Conservation (phyloP, 2,329 filamentous ascomycete genomes). For the Blastomyces percursus region DNA sequence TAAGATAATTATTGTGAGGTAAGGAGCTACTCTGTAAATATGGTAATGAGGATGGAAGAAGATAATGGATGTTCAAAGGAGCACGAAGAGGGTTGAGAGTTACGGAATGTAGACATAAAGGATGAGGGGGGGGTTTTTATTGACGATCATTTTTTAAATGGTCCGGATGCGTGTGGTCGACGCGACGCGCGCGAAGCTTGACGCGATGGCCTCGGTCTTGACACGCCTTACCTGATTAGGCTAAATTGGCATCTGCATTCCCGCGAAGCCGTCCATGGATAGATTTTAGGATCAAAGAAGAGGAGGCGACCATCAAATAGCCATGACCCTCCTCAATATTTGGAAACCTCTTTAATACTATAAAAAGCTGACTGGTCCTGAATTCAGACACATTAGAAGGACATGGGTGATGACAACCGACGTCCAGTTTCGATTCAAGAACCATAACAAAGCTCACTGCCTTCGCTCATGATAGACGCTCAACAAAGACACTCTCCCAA, state of each 20-base stretch:
- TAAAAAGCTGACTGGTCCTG: background rate
- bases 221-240: background rate
- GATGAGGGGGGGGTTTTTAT: background rate
- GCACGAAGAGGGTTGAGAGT: background rate
- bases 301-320: background rate
- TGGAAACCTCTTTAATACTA: background rate
- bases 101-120: background rate
- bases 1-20: background rate
- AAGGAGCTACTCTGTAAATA: conserved; percentile 1
- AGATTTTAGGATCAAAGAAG: too few species aligned
- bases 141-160: background rate
- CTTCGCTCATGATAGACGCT: background rate
- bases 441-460: background rate
- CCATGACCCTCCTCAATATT: background rate
- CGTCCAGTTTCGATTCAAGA: background rate
- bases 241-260: too few species aligned
- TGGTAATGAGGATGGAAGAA: background rate
- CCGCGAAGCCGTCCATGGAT: too few species aligned
- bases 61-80: background rate
- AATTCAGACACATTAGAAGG: background rate
- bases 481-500: background rate
- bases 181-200: background rate
- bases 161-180: background rate
- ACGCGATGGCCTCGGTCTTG: background rate
- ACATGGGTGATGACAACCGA: background rate